Evolutionary conservation across 2,329 filamentous ascomycete species (phyloP).

Genomic region (Talaromyces sp.): DNA sequence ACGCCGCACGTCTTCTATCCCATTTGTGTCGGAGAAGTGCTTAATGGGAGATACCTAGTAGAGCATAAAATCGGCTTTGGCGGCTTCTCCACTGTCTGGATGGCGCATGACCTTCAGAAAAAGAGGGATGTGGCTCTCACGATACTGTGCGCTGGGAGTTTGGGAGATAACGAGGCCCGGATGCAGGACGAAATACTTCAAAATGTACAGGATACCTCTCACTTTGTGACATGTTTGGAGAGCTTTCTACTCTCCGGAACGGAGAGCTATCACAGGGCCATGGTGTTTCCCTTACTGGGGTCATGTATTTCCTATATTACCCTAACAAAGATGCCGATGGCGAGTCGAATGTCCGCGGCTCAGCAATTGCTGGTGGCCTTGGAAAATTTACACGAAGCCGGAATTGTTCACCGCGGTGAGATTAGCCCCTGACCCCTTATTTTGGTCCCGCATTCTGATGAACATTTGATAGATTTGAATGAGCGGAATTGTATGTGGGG

Average conservation of each 20-base stretch:
- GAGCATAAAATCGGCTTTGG: conserved; percentile 24
- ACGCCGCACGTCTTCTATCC: background rate
- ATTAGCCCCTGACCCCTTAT: background rate
- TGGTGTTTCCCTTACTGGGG: conserved; percentile 21
- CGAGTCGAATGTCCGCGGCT: conserved; percentile 24
- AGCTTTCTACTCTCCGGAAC: conserved; percentile 18
- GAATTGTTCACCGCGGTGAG: conserved; percentile 25
- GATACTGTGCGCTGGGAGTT: conserved; percentile 17
- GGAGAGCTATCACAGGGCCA: conserved; percentile 15
- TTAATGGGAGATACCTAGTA: conserved; percentile 20
- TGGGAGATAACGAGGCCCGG: conserved; percentile 15
- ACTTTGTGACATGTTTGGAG: conserved; percentile 16
- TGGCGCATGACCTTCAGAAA: conserved; percentile 19
- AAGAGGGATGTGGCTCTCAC: conserved; percentile 22
- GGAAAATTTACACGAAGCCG: conserved; percentile 22
- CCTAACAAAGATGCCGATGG: conserved; percentile 15
- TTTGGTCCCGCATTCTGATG: conserved; percentile 6
- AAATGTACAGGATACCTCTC: conserved; percentile 12
- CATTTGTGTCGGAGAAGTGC: conserved; percentile 8
- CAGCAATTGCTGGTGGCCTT: conserved; percentile 22
- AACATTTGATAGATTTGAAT: conserved; percentile 21
- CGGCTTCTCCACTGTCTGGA: conserved; percentile 23
- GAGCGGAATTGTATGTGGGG: conserved; percentile 26
- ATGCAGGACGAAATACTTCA: conserved; percentile 12
- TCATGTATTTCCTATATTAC: conserved; percentile 14